Conservation (phyloP, 345 rosid species). For the Boechera retrofracta region DNA sequence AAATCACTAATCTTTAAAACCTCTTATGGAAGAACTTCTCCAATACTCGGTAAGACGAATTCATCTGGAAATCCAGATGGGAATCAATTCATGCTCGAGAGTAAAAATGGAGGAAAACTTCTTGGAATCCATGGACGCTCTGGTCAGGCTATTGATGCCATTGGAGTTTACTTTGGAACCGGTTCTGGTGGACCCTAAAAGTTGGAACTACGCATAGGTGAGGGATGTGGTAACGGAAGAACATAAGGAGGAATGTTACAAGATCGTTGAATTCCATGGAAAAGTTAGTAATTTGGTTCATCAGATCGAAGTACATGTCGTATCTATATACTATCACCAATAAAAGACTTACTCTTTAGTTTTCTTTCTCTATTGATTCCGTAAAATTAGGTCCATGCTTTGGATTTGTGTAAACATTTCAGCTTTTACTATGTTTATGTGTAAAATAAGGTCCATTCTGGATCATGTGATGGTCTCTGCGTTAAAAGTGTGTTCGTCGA, state of each 20-base stretch:
- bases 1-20: slow-evolving; percentile 19
- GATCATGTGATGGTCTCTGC: too few relatives aligned
- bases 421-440: neutral
- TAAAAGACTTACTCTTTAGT: neutral
- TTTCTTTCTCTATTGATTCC: neutral
- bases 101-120: slow-evolving; percentile 4
- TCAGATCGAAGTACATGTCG: neutral
- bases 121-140: slow-evolving; percentile 29
- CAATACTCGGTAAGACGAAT: neutral
- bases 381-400: neutral
- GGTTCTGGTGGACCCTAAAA: neutral
- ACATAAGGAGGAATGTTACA: neutral
- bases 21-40: slow-evolving; percentile 4
- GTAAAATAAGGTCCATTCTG: too few relatives aligned
- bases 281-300: neutral
- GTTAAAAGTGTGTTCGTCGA: too few relatives aligned
- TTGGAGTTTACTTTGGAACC: neutral
- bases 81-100: neutral
- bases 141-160: neutral
- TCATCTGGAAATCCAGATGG: neutral
- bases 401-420: neutral
- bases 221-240: neutral
- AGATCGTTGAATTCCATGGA: neutral
- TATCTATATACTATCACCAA: neutral
- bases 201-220: too few relatives aligned